phyloP scores from a whole-genome alignment of 345 rosid species.

The Ailanthus altissimus region DNA sequence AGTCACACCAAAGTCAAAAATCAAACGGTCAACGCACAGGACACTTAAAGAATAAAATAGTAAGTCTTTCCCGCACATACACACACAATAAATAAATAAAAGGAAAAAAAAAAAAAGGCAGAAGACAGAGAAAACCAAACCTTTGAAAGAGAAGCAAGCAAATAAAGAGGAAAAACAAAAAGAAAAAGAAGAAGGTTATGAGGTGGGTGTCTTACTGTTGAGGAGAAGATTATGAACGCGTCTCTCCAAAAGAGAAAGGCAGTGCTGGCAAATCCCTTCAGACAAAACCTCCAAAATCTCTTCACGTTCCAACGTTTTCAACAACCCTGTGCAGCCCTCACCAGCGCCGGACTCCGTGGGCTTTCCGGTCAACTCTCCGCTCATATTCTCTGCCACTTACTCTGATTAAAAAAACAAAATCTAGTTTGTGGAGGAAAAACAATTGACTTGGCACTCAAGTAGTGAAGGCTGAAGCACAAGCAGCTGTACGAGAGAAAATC shows the following conservation, averaged over 20 bases:
- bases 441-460: too few species aligned
- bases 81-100: too few species aligned
- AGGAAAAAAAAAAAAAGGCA: neutral
- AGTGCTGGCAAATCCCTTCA: slow-evolving; percentile 36
- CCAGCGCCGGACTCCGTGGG: neutral
- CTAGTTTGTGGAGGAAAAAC: too few species aligned
- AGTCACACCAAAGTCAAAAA: too few species aligned
- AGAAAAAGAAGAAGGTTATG: neutral
- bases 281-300: slow-evolving; percentile 34
- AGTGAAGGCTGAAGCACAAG: too few species aligned
- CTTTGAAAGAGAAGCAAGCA: neutral
- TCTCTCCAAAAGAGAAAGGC: slow-evolving; percentile 19
- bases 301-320: slow-evolving; percentile 21
- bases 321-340: neutral
- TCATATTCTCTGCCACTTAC: neutral
- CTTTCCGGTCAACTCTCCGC: neutral
- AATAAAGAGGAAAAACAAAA: neutral
- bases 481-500: too few species aligned
- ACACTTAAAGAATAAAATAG: too few species aligned
- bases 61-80: too few species aligned
- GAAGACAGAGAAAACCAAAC: neutral
- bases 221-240: slow-evolving; percentile 15
- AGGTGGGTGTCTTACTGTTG: slow-evolving; percentile 16
- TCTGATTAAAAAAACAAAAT: too few species aligned
- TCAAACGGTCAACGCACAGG: too few species aligned